Evolutionary conservation across 331 rosid genomes (phyloP), one percentile per base, ranked within the genome.

Genomic region (Phaseolus coccineus): DNA sequence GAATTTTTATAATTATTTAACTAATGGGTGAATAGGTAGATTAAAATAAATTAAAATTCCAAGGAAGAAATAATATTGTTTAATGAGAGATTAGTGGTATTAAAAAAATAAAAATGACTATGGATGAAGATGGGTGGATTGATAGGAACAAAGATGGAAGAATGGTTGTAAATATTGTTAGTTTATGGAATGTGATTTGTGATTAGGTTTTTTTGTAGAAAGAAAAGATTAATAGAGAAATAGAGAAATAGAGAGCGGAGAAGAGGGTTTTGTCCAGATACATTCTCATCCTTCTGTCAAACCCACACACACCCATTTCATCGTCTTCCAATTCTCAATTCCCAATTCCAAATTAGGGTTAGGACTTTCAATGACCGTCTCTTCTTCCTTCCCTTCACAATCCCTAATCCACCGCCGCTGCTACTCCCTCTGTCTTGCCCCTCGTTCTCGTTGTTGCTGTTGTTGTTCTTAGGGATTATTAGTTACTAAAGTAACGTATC

Each of bases 281-380:
- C 87, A 77, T 77, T 67, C 82, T 56, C 82, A 61, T 15, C 7
- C 53, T 6, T 24, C 61, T 80, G 81, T 79, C 80, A 48, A 77
- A 24, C 31, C 58, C 62, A 64, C 44, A 10, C 44, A 9, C 44
- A 37, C 0, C 22, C 22, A 19, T 19, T 19, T 6, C 5, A 14
- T 0, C 2, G 0, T 0, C 0, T 44, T 14, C 3, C 15, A 30
- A 4, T 7, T 9, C 48, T 10, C 50, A 30, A 4, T 13, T n/a
- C 71, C 70, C 16, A 10, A 16, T 44, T 14, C 70, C 55, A 48
- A 11, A 39, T 71, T 73, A 73, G 81, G 81, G 70, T 84, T 79
- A 19, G 84, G 83, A 68, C 76, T 71, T 76, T 19, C 77, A 46
- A n/a, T 16, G 24, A 11, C 53, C 59, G 5, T 33, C 64, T 68